Conservation (phyloP, 2,329 filamentous ascomycete genomes). For the Fusarium concolor region DNA sequence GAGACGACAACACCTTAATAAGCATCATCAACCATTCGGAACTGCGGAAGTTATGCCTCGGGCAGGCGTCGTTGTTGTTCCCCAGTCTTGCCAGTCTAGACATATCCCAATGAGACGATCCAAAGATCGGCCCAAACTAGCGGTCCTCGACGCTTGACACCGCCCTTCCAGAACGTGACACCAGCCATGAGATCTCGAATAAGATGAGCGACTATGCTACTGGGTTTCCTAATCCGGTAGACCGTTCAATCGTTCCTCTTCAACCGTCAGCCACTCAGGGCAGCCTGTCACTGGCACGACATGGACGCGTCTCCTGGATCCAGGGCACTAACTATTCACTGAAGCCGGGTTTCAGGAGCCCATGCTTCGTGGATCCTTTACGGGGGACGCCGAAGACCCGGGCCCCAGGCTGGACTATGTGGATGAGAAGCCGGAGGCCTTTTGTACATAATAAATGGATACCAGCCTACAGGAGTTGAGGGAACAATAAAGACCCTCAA, state of each 20-base stretch:
- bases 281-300: not conserved
- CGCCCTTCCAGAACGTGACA: conserved; percentile 40
- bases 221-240: conserved; percentile 34
- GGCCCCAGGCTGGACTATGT: conserved; percentile 9
- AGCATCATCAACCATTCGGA: conserved; percentile 7
- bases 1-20: conserved; percentile 13
- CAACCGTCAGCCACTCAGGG: conserved; percentile 23
- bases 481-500: conserved; percentile 33
- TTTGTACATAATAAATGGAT: conserved; percentile 12
- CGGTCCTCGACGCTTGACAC: conserved; percentile 23
- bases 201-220: not conserved
- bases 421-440: conserved; percentile 20
- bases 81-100: not conserved
- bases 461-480: conserved; percentile 2
- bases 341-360: conserved; percentile 15
- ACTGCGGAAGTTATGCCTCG: conserved; percentile 6
- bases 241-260: conserved; percentile 13
- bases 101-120: conserved; percentile 27
- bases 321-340: not conserved
- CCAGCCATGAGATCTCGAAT: not conserved
- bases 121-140: conserved; percentile 20
- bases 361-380: conserved; percentile 19
- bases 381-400: conserved; percentile 34
- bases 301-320: conserved; percentile 8
- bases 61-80: not conserved